A percentile compares a stretch with the other conserved stretches of the same genome.
Conservation (phyloP, 495 filamentous ascomycete species). For the Aspergillus baeticus region DNA sequence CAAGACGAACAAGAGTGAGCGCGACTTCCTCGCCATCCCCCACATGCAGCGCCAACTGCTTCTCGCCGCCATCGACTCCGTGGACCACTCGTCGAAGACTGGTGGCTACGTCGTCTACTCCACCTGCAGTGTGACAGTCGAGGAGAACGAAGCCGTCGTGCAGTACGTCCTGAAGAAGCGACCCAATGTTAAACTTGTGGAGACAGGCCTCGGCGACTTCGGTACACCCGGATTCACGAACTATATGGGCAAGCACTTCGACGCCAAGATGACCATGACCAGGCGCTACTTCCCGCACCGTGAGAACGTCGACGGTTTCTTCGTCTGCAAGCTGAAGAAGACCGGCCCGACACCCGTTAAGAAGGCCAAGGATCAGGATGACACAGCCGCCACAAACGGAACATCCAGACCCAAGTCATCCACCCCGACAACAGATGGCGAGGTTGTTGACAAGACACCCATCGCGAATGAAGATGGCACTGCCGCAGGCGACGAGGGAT, state of each 20-base stretch:
- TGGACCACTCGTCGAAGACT: constrained; percentile 79
- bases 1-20: constrained; percentile 95
- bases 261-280: constrained; percentile 78
- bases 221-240: constrained; percentile 86
- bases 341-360: constrained; percentile 66
- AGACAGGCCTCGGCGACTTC: constrained; percentile 84
- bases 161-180: constrained; percentile 87
- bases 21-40: constrained; percentile 86
- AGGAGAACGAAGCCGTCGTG: constrained; percentile 92
- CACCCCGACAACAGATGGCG: constrained; percentile 24
- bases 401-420: constrained; percentile 19
- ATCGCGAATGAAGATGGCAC: constrained; percentile 42
- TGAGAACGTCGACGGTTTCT: constrained; percentile 98
- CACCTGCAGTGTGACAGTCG: constrained; percentile 86
- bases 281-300: constrained; percentile 90
- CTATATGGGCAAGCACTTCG: constrained; percentile 87
- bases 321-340: constrained; percentile 97
- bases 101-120: constrained; percentile 95
- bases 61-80: constrained; percentile 89
- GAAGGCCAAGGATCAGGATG: constrained; percentile 36
- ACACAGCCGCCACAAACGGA: constrained; percentile 18
- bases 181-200: constrained; percentile 89
- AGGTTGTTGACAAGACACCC: constrained; percentile 46
- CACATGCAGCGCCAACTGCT: constrained; percentile 94
- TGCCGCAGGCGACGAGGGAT: constrained; percentile 45